Evolutionary conservation across 108 stramenopile species (phyloP).

Genomic region (Nitzschia palea): DNA sequence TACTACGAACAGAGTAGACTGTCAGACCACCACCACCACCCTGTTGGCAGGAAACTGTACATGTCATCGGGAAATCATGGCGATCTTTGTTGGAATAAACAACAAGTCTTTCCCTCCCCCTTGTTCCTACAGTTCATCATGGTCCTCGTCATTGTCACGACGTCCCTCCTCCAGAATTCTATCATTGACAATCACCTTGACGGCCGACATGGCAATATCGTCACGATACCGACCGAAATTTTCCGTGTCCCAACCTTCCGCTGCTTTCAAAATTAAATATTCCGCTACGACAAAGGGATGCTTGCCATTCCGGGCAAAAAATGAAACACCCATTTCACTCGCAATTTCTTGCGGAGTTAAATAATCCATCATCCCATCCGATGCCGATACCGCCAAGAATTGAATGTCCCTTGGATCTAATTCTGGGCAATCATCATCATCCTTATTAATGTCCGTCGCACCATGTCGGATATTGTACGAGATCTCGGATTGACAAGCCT

Average conservation of each 20-base stretch:
- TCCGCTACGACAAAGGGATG: slow-evolving; percentile 74
- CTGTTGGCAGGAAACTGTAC: neutral
- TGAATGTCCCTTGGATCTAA: slow-evolving; percentile 50
- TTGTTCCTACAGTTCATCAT: slow-evolving; percentile 16
- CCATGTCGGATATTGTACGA: neutral
- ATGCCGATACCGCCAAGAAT: slow-evolving; percentile 70
- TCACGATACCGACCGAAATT: slow-evolving; percentile 73
- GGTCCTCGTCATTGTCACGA: neutral
- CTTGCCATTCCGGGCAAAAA: slow-evolving; percentile 37
- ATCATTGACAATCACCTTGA: slow-evolving; percentile 8
- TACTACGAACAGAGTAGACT: too few species aligned
- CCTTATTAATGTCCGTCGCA: neutral
- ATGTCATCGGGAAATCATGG: too few species aligned
- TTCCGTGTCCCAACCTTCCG: slow-evolving; percentile 67
- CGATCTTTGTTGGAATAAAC: neutral
- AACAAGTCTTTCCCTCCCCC: neutral
- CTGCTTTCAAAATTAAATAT: slow-evolving; percentile 64
- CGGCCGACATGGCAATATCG: slow-evolving; percentile 75
- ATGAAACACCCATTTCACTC: slow-evolving; percentile 48
- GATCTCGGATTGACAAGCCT: neutral
- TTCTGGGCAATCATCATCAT: slow-evolving; percentile 11
- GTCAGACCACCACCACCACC: neutral
- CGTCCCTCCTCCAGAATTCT: neutral
- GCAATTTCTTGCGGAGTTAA: slow-evolving; percentile 55
- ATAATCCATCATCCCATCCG: slow-evolving; percentile 89